Conservation (phyloP, 371 early-diverging fungal species). For the Catenaria anguillulae region DNA sequence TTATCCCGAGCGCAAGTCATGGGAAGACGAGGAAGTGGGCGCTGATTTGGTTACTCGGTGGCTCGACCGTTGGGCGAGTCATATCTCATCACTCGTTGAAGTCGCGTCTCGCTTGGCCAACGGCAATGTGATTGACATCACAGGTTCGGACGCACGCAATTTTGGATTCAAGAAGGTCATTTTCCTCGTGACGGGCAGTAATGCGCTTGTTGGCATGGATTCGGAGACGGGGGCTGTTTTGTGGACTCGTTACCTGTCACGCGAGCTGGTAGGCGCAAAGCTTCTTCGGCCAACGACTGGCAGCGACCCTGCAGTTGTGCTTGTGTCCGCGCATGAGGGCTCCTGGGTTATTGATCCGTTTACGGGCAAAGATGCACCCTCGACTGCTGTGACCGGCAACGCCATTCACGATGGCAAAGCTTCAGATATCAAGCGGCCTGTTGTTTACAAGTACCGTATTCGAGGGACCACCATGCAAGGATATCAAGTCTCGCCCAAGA, state of each 20-base stretch:
- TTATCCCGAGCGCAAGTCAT: conserved; percentile 58
- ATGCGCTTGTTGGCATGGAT: neutral
- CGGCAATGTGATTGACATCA: neutral
- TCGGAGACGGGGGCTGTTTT: neutral
- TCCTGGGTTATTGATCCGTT: neutral
- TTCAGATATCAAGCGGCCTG: neutral
- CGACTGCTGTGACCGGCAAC: no score
- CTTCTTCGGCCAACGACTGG: neutral
- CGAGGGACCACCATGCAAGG: neutral
- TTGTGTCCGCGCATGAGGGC: neutral
- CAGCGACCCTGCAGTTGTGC: neutral
- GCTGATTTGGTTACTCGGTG: conserved; percentile 9
- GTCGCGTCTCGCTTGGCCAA: neutral
- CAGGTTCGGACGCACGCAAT: neutral
- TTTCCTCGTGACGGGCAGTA: neutral
- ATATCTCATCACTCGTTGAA: neutral
- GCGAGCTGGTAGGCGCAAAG: neutral
- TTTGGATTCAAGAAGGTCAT: neutral
- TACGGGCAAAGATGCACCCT: no score
- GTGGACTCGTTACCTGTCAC: neutral
- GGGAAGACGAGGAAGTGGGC: conserved; percentile 56
- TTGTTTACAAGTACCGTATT: neutral
- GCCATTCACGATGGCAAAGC: no score
- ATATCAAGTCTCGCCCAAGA: conserved; percentile 7
- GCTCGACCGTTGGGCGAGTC: neutral